Percentiles rank a stretch among this genome's conserved stretches.
Conservation (phyloP, 129 eudicot species). For the Erigeron canadensis region DNA sequence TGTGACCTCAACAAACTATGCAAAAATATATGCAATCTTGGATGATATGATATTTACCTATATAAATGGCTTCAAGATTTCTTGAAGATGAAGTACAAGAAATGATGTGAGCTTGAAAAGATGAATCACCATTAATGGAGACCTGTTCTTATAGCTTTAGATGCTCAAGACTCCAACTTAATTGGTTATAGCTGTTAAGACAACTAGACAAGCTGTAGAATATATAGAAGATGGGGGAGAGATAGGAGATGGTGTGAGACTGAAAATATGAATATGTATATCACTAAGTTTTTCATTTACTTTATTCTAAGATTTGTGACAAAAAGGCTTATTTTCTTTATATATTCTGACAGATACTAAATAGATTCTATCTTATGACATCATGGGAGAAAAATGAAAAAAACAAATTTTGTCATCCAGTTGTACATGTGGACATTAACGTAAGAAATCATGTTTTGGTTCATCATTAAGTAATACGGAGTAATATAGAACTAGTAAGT, state of each 20-base stretch:
- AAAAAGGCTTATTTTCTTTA: too few relatives aligned
- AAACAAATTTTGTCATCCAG: too few relatives aligned
- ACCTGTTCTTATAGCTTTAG: background rate
- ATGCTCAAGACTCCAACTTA: background rate
- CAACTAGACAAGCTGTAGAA: background rate
- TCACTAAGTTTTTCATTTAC: too few relatives aligned
- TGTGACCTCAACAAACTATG: too few relatives aligned
- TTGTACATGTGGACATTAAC: too few relatives aligned
- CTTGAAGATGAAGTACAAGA: background rate
- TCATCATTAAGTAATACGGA: too few relatives aligned
- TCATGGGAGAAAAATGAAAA: background rate
- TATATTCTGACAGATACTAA: too few relatives aligned
- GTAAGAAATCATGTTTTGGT: too few relatives aligned
- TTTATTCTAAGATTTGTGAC: too few relatives aligned
- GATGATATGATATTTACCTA: background rate
- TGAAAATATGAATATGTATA: background rate
- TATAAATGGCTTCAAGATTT: background rate
- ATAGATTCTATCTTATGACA: constrained; percentile 23
- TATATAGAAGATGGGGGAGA: background rate
- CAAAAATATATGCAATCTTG: too few relatives aligned
- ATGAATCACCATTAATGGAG: background rate
- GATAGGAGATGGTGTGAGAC: background rate
- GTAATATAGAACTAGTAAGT: too few relatives aligned
- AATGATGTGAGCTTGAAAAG: background rate
- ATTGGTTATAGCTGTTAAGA: background rate